These are phyloP conservation scores for Panellus pusillus DNA, from an alignment of 768 basidiomycete genomes.

Conservation along the genomic window DNA sequence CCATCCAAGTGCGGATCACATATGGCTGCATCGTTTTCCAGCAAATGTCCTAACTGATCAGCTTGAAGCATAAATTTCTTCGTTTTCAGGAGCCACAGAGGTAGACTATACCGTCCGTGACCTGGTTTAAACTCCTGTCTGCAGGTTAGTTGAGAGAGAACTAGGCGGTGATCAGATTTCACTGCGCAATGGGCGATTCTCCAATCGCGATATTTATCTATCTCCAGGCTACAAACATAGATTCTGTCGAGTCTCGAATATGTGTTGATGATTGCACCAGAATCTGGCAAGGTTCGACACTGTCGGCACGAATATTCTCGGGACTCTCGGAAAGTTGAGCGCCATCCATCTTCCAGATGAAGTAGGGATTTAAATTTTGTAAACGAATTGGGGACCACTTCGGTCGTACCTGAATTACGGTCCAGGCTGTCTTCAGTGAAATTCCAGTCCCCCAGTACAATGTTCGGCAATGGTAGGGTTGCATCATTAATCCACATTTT, in stretches of 20 bases:
- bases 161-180: slow-evolving; percentile 10
- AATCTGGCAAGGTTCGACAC: neutral
- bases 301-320: slow-evolving; percentile 1
- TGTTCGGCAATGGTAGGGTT: neutral
- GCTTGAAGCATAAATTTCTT: slow-evolving; percentile 1
- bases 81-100: slow-evolving; percentile 8
- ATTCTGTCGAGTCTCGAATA: slow-evolving; percentile 6
- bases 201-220: slow-evolving; percentile 1
- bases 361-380: neutral
- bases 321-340: neutral
- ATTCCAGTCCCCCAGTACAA: slow-evolving; percentile 29
- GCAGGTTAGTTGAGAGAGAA: neutral
- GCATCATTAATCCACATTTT: neutral
- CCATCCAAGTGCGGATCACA: neutral
- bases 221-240: neutral
- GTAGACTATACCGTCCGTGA: slow-evolving; percentile 10
- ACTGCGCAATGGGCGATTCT: neutral
- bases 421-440: slow-evolving; percentile 24
- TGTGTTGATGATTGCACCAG: neutral
- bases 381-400: neutral
- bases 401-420: slow-evolving; percentile 1
- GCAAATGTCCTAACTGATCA: neutral
- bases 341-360: slow-evolving; percentile 10
- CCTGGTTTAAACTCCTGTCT: neutral
- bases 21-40: neutral